phyloP scores from a whole-genome alignment of 768 basidiomycete species.

The Termitomyces sp. region DNA sequence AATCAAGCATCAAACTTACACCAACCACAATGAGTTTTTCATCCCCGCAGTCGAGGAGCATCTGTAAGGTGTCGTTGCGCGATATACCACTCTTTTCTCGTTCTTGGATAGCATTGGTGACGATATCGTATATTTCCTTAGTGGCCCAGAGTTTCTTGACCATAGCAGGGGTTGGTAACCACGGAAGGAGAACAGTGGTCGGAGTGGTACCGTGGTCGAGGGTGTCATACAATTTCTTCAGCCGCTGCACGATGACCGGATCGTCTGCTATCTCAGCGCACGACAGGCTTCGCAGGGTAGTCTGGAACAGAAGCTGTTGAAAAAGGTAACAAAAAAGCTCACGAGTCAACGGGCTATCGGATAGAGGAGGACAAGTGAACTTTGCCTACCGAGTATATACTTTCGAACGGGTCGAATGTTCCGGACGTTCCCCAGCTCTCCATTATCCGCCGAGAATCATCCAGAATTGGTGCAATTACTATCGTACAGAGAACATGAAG shows the following conservation, averaged over 20 bases:
- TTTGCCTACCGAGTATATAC: constrained; percentile 57
- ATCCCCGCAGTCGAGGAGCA: constrained; percentile 69
- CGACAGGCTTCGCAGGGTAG: constrained; percentile 64
- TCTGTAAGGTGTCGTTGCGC: constrained; percentile 67
- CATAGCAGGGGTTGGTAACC: constrained; percentile 75
- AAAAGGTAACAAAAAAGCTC: constrained; percentile 1
- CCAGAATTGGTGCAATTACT: constrained; percentile 67
- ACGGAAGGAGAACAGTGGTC: constrained; percentile 68
- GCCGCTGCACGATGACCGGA: constrained; percentile 52
- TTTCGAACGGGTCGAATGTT: constrained; percentile 68
- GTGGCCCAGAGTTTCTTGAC: constrained; percentile 68
- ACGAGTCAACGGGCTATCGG: neutral
- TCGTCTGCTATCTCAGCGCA: constrained; percentile 71
- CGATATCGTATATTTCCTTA: constrained; percentile 72
- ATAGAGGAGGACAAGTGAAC: neutral
- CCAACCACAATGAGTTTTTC: constrained; percentile 68
- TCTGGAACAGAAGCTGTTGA: constrained; percentile 65
- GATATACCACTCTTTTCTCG: constrained; percentile 54
- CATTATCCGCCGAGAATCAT: constrained; percentile 61
- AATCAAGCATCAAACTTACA: constrained; percentile 36
- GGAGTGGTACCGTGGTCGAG: constrained; percentile 73
- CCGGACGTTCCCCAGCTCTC: constrained; percentile 64
- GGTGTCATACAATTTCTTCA: constrained; percentile 63
- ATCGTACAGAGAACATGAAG: neutral
- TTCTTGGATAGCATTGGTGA: constrained; percentile 52